Base-by-base conservation (phyloP, 257 asterid genomes). In the Galeopsis tetrahit region DNA sequence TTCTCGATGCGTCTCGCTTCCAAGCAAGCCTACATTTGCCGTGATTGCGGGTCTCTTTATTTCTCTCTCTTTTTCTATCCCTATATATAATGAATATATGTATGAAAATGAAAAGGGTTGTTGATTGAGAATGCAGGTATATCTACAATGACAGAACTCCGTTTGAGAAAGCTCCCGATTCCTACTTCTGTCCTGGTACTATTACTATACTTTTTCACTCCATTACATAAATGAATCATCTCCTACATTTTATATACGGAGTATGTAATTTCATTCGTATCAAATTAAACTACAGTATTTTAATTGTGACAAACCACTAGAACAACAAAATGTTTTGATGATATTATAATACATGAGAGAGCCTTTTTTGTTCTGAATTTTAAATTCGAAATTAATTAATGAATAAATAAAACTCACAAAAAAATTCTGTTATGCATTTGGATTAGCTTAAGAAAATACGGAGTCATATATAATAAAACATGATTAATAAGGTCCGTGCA, bases 11-110 rank as follows among this genome's bases (percentile, higher is more conserved):
- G 93, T 1, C 82, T 88, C 0, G 81, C 97, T 61, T 83, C 96
- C 74, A 94, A 91, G 59, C 97, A 94, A 76, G 85, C 97, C 72
- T 94, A 91, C 75, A 86, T 94, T 75, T 94, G 98, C 84, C 93
- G 98, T 14, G 97, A 94, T 82, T 94, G 97, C 83, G 97, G 97
- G 98, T 93, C 66, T 34, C 31, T 61, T 7, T 39, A 4, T 68
- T 43, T 63, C 11, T n/a, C 38, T 53, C 28, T 43, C n/a, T n/a
- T 9, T 21, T n/a, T n/a, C n/a, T n/a, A n/a, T n/a, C n/a, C n/a
- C n/a, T n/a, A n/a, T n/a, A n/a, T n/a, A n/a, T n/a, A n/a, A n/a
- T n/a, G n/a, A n/a, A n/a, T n/a, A n/a, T n/a, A n/a, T n/a, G n/a
- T n/a, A n/a, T n/a, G n/a, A n/a, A n/a, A n/a, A n/a, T n/a, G 28